Percentiles rank a stretch among this genome's conserved stretches.
Conservation (phyloP, 169 alveolate species). For the Cryptosporidium sp. region DNA sequence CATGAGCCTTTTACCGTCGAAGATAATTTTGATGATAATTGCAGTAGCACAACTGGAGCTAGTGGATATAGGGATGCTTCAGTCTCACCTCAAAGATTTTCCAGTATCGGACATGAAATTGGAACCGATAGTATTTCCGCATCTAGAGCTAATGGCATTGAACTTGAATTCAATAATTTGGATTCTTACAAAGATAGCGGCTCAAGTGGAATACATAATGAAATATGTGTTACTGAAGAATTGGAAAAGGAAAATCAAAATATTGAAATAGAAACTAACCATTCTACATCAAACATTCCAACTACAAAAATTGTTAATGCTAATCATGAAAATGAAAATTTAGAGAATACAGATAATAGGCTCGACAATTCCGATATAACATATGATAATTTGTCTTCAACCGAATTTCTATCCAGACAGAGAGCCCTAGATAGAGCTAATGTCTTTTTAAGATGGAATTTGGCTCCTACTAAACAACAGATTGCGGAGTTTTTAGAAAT, state of each 20-base stretch:
- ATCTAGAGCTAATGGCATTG: constrained; percentile 1
- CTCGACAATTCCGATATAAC: not conserved
- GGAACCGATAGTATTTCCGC: not conserved
- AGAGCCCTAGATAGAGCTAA: constrained; percentile 73
- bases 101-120: constrained; percentile 2
- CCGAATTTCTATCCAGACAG: constrained; percentile 60
- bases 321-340: constrained; percentile 3
- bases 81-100: constrained; percentile 60
- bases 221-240: not conserved
- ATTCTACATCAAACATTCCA: not conserved
- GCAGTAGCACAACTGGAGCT: constrained; percentile 76
- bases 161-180: not conserved
- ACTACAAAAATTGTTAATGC: constrained; percentile 3
- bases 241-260: not conserved
- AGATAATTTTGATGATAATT: constrained; percentile 66
- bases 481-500: constrained; percentile 52
- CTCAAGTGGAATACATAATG: not conserved
- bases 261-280: not conserved
- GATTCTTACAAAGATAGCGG: not conserved
- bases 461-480: constrained; percentile 46
- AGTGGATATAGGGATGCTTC: constrained; percentile 72
- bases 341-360: not conserved
- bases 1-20: constrained; percentile 48
- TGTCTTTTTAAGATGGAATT: constrained; percentile 72
- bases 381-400: not conserved